Conservation (phyloP, 2,329 filamentous ascomycete species). For the Calonectria fujianensis region DNA sequence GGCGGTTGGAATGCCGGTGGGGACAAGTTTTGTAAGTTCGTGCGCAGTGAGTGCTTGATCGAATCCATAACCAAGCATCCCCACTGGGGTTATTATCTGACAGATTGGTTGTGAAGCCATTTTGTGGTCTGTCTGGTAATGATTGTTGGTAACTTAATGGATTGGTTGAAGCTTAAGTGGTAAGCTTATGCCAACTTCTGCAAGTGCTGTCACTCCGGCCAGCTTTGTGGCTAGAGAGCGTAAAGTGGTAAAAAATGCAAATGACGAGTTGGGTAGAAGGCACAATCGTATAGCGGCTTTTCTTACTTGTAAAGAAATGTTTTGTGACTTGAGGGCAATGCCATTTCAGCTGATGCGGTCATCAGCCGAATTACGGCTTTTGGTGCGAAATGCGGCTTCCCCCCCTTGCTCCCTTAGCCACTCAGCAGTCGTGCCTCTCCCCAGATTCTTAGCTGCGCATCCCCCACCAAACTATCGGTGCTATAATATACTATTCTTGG, state of each 20-base stretch:
- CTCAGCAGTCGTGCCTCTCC: not conserved
- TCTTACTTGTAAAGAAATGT: not conserved
- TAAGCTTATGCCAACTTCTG: not conserved
- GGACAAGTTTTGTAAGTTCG: constrained; percentile 53
- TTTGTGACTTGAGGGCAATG: constrained; percentile 14
- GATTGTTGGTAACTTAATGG: not conserved
- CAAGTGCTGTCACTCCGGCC: not conserved
- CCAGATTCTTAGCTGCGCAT: not conserved
- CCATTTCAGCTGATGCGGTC: not conserved
- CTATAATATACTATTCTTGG: not conserved
- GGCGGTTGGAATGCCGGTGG: constrained; percentile 57
- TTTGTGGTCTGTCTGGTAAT: too few relatives aligned
- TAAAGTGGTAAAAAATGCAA: not conserved
- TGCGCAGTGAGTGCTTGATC: constrained; percentile 55
- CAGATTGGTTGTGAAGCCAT: constrained; percentile 52
- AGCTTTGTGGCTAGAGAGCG: too few relatives aligned
- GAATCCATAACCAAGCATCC: constrained; percentile 71
- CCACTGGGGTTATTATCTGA: constrained; percentile 67
- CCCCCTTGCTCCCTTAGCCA: not conserved
- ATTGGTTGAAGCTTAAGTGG: not conserved
- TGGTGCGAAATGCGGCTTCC: constrained; percentile 14
- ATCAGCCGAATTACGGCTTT: not conserved
- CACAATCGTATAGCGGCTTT: too few relatives aligned
- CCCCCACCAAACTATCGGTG: not conserved
- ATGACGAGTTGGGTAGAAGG: not conserved